phyloP scores from a whole-genome alignment of 176 grass and related monocot genomes.

The Carex cristatella region DNA sequence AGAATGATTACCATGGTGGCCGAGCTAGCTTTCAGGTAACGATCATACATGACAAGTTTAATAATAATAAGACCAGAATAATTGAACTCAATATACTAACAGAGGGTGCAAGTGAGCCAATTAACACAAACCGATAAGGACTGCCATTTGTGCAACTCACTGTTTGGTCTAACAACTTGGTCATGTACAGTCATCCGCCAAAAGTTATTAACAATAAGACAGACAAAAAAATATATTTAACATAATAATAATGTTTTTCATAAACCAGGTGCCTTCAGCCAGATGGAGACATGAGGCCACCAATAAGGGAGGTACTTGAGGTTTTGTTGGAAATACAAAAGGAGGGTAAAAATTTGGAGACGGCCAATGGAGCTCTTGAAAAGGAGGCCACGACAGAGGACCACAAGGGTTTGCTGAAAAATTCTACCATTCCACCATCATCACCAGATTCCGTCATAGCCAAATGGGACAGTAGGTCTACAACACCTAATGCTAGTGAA shows the following conservation, averaged over 20 bases:
- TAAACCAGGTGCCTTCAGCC: constrained; percentile 60
- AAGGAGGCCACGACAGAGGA: constrained; percentile 10
- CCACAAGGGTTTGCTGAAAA: constrained; percentile 33
- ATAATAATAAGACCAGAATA: background rate
- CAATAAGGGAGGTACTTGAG: constrained; percentile 73
- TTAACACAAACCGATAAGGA: background rate
- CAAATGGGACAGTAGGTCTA: constrained; percentile 49
- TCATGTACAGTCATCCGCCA: background rate
- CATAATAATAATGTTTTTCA: background rate
- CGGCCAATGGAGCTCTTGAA: background rate
- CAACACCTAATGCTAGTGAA: constrained; percentile 57
- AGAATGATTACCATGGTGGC: constrained; percentile 86
- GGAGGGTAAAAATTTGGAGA: background rate
- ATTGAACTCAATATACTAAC: background rate
- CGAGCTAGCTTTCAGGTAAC: constrained; percentile 70
- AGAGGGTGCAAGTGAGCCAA: background rate
- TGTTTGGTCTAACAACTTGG: background rate
- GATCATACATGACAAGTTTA: background rate
- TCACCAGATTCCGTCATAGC: constrained; percentile 56
- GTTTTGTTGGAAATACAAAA: constrained; percentile 51
- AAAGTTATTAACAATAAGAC: background rate
- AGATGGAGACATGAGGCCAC: constrained; percentile 79
- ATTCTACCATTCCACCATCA: background rate
- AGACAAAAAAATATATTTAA: background rate
- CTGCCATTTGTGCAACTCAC: background rate